These are phyloP conservation scores for Blastobotrys ciferrii DNA, from an alignment of 1,139 yeast genomes.

Conservation along the genomic window DNA sequence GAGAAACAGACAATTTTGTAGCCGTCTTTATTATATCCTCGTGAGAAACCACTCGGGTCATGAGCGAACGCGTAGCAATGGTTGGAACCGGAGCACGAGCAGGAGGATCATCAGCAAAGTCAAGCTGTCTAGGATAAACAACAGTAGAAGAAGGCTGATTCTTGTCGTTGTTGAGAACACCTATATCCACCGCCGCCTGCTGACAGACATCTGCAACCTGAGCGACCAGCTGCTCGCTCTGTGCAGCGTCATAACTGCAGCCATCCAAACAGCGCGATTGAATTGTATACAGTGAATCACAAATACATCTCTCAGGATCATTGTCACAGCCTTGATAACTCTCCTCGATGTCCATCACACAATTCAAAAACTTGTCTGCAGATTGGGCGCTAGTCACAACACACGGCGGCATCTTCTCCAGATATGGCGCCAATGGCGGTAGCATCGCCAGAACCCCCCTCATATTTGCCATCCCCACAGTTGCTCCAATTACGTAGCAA, in stretches of 20 bases:
- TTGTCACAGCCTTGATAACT: constrained; percentile 14
- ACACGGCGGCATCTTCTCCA: constrained; percentile 15
- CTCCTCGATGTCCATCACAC: constrained; percentile 15
- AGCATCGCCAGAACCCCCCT: background rate
- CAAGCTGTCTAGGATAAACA: background rate
- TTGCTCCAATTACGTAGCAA: background rate
- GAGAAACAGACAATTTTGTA: background rate
- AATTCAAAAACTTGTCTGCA: constrained; percentile 4
- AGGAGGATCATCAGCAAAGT: constrained; percentile 5
- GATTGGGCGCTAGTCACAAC: background rate
- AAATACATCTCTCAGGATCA: constrained; percentile 13
- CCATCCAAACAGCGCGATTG: constrained; percentile 11
- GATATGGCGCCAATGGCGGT: constrained; percentile 7
- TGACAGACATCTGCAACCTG: background rate
- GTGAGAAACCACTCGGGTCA: background rate
- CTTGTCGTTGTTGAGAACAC: background rate
- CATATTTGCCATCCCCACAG: too few relatives aligned
- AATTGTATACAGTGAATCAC: constrained; percentile 12
- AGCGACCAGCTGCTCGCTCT: constrained; percentile 4
- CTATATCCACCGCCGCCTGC: background rate
- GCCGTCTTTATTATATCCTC: background rate
- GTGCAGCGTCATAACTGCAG: constrained; percentile 5
- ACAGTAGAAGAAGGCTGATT: background rate
- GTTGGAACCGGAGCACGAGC: constrained; percentile 4
- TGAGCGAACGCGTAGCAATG: background rate